Evolutionary conservation across 2,329 filamentous ascomycete genomes (phyloP).

Genomic region (Alternaria brassicae): DNA sequence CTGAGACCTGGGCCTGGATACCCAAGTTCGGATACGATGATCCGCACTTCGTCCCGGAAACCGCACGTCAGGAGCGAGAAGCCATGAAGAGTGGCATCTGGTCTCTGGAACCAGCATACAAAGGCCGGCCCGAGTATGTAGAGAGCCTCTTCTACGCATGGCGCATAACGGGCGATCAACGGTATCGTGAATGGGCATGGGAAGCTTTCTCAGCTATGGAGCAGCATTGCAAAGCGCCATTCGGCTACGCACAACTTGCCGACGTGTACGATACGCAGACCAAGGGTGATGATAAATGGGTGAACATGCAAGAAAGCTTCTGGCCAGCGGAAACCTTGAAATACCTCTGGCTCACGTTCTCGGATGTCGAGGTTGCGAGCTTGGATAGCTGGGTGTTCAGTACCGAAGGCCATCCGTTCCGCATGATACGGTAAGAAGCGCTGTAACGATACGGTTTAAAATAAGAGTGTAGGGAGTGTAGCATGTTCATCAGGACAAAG

Average conservation of each 20-base stretch:
- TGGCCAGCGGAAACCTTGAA: conserved; percentile 53
- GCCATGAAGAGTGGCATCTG: conserved; percentile 44
- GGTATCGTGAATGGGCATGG: conserved; percentile 54
- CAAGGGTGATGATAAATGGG: conserved; percentile 35
- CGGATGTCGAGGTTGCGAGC: conserved; percentile 45
- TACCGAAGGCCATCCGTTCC: conserved; percentile 53
- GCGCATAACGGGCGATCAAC: conserved; percentile 50
- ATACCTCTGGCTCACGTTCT: conserved; percentile 52
- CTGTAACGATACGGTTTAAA: background rate
- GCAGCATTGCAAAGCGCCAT: conserved; percentile 48
- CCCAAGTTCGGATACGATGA: conserved; percentile 47
- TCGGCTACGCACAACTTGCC: conserved; percentile 48
- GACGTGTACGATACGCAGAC: conserved; percentile 43
- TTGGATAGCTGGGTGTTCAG: conserved; percentile 55
- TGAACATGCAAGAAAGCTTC: conserved; percentile 51
- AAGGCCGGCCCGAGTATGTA: conserved; percentile 51
- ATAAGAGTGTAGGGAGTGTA: background rate
- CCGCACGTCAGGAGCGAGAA: conserved; percentile 38
- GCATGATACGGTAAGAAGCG: conserved; percentile 44
- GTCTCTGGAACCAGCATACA: conserved; percentile 42
- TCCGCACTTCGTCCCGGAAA: conserved; percentile 38
- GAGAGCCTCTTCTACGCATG: conserved; percentile 53
- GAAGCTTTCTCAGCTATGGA: conserved; percentile 50
- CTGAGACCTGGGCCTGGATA: conserved; percentile 50
- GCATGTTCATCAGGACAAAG: background rate